A percentile compares a stretch with the other conserved stretches of the same genome.
These are phyloP conservation scores for Aspergillus pseudonomiae DNA, from an alignment of 2,329 filamentous ascomycete genomes.

Conservation along the genomic window DNA sequence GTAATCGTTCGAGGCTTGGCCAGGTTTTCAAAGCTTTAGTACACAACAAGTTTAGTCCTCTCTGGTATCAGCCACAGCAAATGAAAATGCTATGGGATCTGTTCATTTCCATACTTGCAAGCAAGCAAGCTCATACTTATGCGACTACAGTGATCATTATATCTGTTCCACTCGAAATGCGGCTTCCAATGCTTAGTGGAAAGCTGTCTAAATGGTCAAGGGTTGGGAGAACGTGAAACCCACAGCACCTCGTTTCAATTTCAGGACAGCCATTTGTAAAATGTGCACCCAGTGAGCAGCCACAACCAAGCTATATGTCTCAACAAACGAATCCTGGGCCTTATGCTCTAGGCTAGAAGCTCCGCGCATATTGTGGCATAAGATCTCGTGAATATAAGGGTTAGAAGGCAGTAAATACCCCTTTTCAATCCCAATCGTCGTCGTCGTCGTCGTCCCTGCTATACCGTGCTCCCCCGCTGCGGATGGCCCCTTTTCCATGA, in stretches of 20 bases:
- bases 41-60: background rate
- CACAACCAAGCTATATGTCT: background rate
- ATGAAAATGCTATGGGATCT: background rate
- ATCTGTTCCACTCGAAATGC: background rate
- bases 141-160: background rate
- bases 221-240: background rate
- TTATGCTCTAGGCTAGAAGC: background rate
- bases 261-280: background rate
- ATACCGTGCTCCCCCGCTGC: slow-evolving; percentile 33
- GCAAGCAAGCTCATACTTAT: background rate
- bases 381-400: background rate
- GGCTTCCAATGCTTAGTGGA: background rate
- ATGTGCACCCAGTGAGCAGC: background rate
- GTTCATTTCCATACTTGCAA: background rate
- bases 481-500: slow-evolving; percentile 28
- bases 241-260: background rate
- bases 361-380: background rate
- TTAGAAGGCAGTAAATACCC: background rate
- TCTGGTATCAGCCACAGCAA: background rate
- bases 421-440: slow-evolving; percentile 51
- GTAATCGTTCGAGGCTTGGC: background rate
- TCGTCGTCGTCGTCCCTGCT: slow-evolving; percentile 38
- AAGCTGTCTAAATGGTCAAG: background rate
- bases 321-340: background rate
- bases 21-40: background rate